phyloP scores from a whole-genome alignment of 1,139 yeast species.

The Yamadazyma songkhlaensis region DNA sequence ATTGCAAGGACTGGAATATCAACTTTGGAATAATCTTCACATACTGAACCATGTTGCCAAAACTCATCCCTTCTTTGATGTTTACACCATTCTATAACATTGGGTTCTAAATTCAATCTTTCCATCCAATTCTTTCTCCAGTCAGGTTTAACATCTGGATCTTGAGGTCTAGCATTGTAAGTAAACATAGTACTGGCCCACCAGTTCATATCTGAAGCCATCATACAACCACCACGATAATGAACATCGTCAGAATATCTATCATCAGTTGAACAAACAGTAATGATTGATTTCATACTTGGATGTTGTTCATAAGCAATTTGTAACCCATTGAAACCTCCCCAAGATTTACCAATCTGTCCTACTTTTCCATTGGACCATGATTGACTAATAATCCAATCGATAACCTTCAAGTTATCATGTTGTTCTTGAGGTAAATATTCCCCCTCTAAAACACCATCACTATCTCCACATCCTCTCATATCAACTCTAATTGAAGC shows the following conservation, averaged over 20 bases:
- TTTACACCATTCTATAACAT: slow-evolving; percentile 33
- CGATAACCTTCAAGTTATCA: slow-evolving; percentile 36
- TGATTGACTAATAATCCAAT: slow-evolving; percentile 32
- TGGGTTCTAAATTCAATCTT: slow-evolving; percentile 31
- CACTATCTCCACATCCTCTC: slow-evolving; percentile 42
- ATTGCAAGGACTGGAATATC: slow-evolving; percentile 37
- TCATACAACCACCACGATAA: slow-evolving; percentile 39
- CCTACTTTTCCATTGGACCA: slow-evolving; percentile 44
- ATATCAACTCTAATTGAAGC: slow-evolving; percentile 41
- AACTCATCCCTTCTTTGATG: slow-evolving; percentile 40
- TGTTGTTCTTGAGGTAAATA: slow-evolving; percentile 38
- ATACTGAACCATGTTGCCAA: slow-evolving; percentile 42
- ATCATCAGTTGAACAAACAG: slow-evolving; percentile 42
- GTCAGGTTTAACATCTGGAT: slow-evolving; percentile 31
- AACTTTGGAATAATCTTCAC: slow-evolving; percentile 34
- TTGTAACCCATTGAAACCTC: slow-evolving; percentile 42
- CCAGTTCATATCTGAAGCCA: slow-evolving; percentile 44
- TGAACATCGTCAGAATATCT: slow-evolving; percentile 44
- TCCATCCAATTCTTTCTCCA: slow-evolving; percentile 38
- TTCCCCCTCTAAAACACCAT: slow-evolving; percentile 36
- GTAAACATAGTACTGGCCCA: slow-evolving; percentile 44
- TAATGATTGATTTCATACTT: slow-evolving; percentile 35
- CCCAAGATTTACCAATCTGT: slow-evolving; percentile 48
- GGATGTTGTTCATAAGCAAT: slow-evolving; percentile 43
- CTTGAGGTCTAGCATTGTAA: slow-evolving; percentile 41